Conservation (phyloP, 805 yeast species). For the Zygosaccharomyces lentus region DNA sequence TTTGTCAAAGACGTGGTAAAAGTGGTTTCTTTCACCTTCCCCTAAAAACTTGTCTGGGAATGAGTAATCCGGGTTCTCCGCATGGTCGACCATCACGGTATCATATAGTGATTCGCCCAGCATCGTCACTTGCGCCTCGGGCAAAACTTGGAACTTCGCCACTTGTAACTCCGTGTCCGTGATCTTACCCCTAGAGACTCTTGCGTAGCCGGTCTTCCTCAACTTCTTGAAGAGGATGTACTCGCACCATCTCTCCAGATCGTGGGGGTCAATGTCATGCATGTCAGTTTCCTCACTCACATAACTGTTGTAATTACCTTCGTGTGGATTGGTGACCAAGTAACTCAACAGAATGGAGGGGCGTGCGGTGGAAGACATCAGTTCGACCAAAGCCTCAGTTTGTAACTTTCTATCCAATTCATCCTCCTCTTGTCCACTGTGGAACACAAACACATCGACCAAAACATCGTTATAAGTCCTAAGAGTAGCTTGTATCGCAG, state of each 20-base stretch:
- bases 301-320: slow-evolving; percentile 89
- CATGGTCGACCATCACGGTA: slow-evolving; percentile 49
- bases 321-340: slow-evolving; percentile 78
- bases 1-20: slow-evolving; percentile 90
- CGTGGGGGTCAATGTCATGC: slow-evolving; percentile 89
- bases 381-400: slow-evolving; percentile 63
- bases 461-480: slow-evolving; percentile 75
- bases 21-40: slow-evolving; percentile 90
- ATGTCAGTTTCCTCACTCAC: slow-evolving; percentile 80
- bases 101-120: slow-evolving; percentile 44
- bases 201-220: slow-evolving; percentile 87
- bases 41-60: slow-evolving; percentile 81
- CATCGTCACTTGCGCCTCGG: slow-evolving; percentile 34
- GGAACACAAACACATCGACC: slow-evolving; percentile 95
- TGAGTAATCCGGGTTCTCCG: slow-evolving; percentile 53
- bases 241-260: slow-evolving; percentile 98
- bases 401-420: slow-evolving; percentile 89
- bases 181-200: slow-evolving; percentile 87
- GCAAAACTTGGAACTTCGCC: slow-evolving; percentile 72
- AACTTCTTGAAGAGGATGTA: slow-evolving; percentile 84
- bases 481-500: slow-evolving; percentile 94
- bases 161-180: slow-evolving; percentile 97
- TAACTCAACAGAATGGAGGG: slow-evolving; percentile 89
- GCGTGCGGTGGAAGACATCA: slow-evolving; percentile 76
- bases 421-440: slow-evolving; percentile 97